These are phyloP conservation scores for Triticum urartu DNA, from an alignment of 176 grass and related monocot genomes.

Conservation along the genomic window DNA sequence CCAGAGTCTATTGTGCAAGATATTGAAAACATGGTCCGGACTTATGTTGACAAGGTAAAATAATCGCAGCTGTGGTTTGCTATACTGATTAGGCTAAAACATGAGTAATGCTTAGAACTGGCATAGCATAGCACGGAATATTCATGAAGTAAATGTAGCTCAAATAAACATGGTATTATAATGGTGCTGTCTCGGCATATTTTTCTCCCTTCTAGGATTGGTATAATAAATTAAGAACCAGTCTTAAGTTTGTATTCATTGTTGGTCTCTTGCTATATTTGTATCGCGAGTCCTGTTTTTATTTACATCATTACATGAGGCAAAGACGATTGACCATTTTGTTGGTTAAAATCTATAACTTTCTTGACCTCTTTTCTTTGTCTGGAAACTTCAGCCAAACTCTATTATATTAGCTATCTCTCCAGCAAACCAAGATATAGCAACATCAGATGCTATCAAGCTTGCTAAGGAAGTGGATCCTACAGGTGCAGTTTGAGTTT, in stretches of 20 bases:
- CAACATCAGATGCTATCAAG: conserved; percentile 97
- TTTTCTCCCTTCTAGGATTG: not conserved
- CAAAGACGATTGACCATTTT: not conserved
- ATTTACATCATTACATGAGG: not conserved
- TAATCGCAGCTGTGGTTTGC: not conserved
- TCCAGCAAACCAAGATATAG: conserved; percentile 99
- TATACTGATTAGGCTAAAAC: not conserved
- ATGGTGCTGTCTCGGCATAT: not conserved
- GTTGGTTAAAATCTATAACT: not conserved
- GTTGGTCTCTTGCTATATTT: not conserved
- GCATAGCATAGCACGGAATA: not conserved
- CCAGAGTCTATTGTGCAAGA: conserved; percentile 93
- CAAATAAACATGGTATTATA: not conserved
- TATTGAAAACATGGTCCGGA: conserved; percentile 99
- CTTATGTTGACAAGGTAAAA: conserved; percentile 94
- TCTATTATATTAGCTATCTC: conserved; percentile 95
- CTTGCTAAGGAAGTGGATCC: conserved; percentile 97
- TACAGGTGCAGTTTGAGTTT: conserved; percentile 53
- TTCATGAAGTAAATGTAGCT: not conserved
- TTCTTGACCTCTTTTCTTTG: conserved; percentile 26
- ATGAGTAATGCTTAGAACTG: not conserved
- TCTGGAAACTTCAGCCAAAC: conserved; percentile 69
- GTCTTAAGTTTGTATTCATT: not conserved
- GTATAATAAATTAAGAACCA: conserved; percentile 1
- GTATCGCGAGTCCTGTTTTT: not conserved